Conservation (phyloP, 2,329 filamentous ascomycete species). For the Paraphoma chrysanthemicola region DNA sequence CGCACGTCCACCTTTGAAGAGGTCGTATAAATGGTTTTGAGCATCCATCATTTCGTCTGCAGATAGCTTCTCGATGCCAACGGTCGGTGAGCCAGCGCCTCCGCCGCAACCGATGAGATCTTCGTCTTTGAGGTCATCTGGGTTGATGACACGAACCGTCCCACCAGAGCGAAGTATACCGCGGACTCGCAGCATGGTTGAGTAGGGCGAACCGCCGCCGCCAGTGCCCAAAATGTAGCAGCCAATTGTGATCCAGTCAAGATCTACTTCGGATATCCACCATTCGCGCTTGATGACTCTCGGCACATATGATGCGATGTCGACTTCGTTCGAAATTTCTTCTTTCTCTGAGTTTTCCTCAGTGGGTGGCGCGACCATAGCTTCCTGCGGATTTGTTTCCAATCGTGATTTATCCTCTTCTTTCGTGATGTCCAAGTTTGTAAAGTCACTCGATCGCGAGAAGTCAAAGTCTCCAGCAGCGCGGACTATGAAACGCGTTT, state of each 20-base stretch:
- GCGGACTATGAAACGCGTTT: constrained; percentile 59
- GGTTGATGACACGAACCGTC: constrained; percentile 51
- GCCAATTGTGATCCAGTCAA: constrained; percentile 55
- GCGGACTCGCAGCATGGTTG: constrained; percentile 52
- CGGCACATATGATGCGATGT: constrained; percentile 50
- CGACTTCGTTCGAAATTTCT: constrained; percentile 23
- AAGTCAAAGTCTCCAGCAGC: constrained; percentile 62
- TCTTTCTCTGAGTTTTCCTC: constrained; percentile 21
- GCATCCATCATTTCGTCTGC: constrained; percentile 53
- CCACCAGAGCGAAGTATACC: constrained; percentile 50
- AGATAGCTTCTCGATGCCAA: constrained; percentile 52
- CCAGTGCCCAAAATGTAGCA: constrained; percentile 59
- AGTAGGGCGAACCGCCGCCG: constrained; percentile 57
- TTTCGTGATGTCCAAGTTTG: constrained; percentile 28
- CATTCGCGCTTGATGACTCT: constrained; percentile 49
- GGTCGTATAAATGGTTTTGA: constrained; percentile 43
- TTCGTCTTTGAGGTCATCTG: constrained; percentile 53
- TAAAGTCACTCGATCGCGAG: constrained; percentile 37
- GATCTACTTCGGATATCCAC: constrained; percentile 54
- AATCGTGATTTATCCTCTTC: constrained; percentile 19
- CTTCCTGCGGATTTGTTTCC: constrained; percentile 5
- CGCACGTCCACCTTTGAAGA: constrained; percentile 40
- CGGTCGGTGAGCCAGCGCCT: constrained; percentile 53
- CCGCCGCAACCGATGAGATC: constrained; percentile 56
- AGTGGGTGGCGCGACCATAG: constrained; percentile 18